phyloP scores from a whole-genome alignment of 139 green algal species.

The Coelastrella sp. region DNA sequence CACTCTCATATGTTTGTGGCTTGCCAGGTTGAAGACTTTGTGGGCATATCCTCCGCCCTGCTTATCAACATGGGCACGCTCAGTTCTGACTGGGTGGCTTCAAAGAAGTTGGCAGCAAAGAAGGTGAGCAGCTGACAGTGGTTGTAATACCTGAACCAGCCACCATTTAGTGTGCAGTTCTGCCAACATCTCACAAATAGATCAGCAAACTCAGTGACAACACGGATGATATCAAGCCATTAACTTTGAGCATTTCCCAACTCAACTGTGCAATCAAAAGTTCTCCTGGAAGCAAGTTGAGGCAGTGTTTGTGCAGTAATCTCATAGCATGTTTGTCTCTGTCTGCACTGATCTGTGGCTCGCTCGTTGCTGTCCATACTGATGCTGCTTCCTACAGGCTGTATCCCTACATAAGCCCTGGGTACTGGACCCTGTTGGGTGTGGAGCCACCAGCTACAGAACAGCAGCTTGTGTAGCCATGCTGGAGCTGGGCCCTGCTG shows the following conservation, averaged over 20 bases:
- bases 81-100: slow-evolving; percentile 64
- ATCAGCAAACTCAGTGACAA: too few species aligned
- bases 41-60: slow-evolving; percentile 65
- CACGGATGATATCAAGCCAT: too few species aligned
- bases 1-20: too few species aligned
- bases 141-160: not conserved
- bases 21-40: slow-evolving; percentile 70
- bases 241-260: too few species aligned
- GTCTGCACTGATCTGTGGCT: not conserved
- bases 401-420: slow-evolving; percentile 73
- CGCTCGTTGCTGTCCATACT: not conserved
- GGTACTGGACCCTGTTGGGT: slow-evolving; percentile 89
- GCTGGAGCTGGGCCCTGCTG: slow-evolving; percentile 66
- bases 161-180: not conserved
- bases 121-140: slow-evolving; percentile 44
- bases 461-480: slow-evolving; percentile 68
- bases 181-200: too few species aligned
- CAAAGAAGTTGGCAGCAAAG: slow-evolving; percentile 75
- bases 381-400: slow-evolving; percentile 36
- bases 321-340: not conserved
- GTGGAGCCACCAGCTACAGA: slow-evolving; percentile 78
- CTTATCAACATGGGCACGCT: slow-evolving; percentile 89
- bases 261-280: too few species aligned
- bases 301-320: too few species aligned
- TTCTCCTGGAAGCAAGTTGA: too few species aligned